Base-by-base conservation (phyloP, 2,329 filamentous ascomycete genomes). In the Fusarium praegraminearum region DNA sequence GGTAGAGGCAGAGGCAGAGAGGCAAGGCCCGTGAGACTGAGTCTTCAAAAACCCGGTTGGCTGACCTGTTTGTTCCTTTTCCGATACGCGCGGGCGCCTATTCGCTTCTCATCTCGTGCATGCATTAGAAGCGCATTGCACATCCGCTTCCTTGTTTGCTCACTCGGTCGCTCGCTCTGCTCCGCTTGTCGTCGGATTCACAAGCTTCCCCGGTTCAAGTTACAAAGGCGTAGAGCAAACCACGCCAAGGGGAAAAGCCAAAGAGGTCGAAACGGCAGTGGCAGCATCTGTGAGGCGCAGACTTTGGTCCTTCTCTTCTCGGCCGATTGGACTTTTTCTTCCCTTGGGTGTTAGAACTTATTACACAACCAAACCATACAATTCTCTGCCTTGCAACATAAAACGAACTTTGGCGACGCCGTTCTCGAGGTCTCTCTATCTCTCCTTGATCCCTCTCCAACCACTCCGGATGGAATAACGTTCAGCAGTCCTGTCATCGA, bases 21-120 rank as follows among this genome's bases (percentile, higher is more conserved):
- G 15, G 16, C 38, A 57, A 64, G 26, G 18, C 35, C 35, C 22
- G 57, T 47, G 30, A 47, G 41, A 51, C 57, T n/a, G 24, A 28
- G 18, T 16, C 18, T 41, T 22, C 26, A 32, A 22, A 22, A 20
- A 28, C 26, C n/a, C 22, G 7, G 35, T 38, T 51, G 30, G 33
- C 62, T 44, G 35, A 33, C 43, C 49, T 22, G 45, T 65, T 45
- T 22, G 45, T 65, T 45, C 43, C 54, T 24, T 44, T 54, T 45
- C 59, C 24, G 33, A 64, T 66, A 66, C 63, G 55, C 62, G 62
- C 63, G 62, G 63, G 62, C 62, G 63, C 44, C 62, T 66, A 66
- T 66, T 66, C 63, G 62, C 63, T 62, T 62, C 62, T 50, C 47
- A 49, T 30, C 41, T 67, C 38, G 41, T 64, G 46, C 54, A 61